These are phyloP conservation scores for Ricinus communis DNA, from an alignment of 345 rosid species.

Conservation along the genomic window DNA sequence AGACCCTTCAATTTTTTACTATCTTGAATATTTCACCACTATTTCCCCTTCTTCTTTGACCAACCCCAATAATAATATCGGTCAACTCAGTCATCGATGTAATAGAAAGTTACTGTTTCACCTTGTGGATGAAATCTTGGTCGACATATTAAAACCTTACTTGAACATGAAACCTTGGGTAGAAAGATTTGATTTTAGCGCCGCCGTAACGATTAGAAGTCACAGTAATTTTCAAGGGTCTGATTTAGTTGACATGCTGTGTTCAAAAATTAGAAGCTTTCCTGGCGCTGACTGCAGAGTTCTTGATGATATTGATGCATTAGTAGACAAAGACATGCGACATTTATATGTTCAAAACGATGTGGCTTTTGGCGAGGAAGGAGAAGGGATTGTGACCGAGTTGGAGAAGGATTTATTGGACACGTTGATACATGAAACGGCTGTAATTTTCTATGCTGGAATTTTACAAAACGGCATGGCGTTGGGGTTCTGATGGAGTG, in stretches of 20 bases:
- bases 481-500: not conserved
- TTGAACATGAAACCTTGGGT: constrained; percentile 54
- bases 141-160: constrained; percentile 52
- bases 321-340: constrained; percentile 54
- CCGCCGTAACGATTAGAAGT: not conserved
- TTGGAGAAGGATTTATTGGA: constrained; percentile 53
- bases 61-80: not conserved
- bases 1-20: constrained; percentile 65
- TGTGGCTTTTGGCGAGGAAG: constrained; percentile 48
- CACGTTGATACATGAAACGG: constrained; percentile 49
- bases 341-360: constrained; percentile 21
- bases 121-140: constrained; percentile 61
- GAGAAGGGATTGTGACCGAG: constrained; percentile 45
- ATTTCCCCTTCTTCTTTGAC: not conserved
- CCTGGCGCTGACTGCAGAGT: constrained; percentile 55
- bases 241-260: constrained; percentile 37
- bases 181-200: not conserved
- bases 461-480: not conserved
- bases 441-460: constrained; percentile 12
- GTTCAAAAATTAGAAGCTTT: constrained; percentile 36
- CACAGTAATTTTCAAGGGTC: constrained; percentile 38
- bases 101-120: constrained; percentile 68
- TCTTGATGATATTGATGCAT: constrained; percentile 63
- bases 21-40: constrained; percentile 48
- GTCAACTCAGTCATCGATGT: constrained; percentile 42